phyloP scores from a whole-genome alignment of 2,329 filamentous ascomycete genomes.

The Balansia obtecta region DNA sequence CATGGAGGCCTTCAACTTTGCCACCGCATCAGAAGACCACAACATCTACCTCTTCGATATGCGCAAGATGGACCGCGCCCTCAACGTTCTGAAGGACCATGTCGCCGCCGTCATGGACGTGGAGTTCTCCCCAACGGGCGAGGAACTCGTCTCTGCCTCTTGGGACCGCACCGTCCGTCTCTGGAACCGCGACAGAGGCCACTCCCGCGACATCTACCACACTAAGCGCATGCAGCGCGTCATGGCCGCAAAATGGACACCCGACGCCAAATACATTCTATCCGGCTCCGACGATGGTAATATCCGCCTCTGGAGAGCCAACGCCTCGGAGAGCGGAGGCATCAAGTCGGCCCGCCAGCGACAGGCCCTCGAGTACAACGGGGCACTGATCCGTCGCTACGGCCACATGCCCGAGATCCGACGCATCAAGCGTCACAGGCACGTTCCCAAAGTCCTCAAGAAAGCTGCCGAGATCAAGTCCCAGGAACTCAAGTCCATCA shows the following conservation, averaged over 20 bases:
- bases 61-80: slow-evolving; percentile 73
- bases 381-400: slow-evolving; percentile 70
- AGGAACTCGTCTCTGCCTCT: slow-evolving; percentile 81
- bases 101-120: slow-evolving; percentile 91
- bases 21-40: slow-evolving; percentile 87
- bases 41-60: slow-evolving; percentile 85
- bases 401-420: slow-evolving; percentile 93
- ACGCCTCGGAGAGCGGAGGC: slow-evolving; percentile 71
- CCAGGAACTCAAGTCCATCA: slow-evolving; percentile 77
- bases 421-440: slow-evolving; percentile 80
- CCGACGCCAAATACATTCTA: slow-evolving; percentile 80
- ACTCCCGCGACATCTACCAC: slow-evolving; percentile 88
- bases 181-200: slow-evolving; percentile 69
- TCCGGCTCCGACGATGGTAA: slow-evolving; percentile 93
- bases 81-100: slow-evolving; percentile 85
- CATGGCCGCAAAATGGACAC: slow-evolving; percentile 72
- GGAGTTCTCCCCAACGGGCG: slow-evolving; percentile 86
- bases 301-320: slow-evolving; percentile 71
- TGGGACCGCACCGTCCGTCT: slow-evolving; percentile 78
- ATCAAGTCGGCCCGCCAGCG: slow-evolving; percentile 77
- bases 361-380: slow-evolving; percentile 84
- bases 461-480: slow-evolving; percentile 92
- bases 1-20: slow-evolving; percentile 93
- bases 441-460: slow-evolving; percentile 86
- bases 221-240: slow-evolving; percentile 97